These are phyloP conservation scores for Pugionium cornutum DNA, from an alignment of 345 rosid species.

Conservation along the genomic window DNA sequence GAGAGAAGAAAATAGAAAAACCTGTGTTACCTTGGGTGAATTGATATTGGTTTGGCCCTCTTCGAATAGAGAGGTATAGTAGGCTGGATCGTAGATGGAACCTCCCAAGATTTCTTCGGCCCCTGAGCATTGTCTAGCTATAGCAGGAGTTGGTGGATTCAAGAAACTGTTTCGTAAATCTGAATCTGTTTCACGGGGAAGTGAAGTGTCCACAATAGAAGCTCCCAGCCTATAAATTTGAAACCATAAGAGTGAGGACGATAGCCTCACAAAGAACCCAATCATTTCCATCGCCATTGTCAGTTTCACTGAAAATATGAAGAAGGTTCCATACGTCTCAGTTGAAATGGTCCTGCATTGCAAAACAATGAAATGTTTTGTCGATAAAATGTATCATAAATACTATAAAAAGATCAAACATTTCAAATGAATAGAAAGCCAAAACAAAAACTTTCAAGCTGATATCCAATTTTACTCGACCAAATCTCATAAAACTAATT, in stretches of 20 bases:
- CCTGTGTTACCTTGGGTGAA: constrained; percentile 30
- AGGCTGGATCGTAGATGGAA: constrained; percentile 73
- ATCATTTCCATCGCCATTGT: constrained; percentile 78
- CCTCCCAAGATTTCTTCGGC: constrained; percentile 73
- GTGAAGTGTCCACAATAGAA: constrained; percentile 47
- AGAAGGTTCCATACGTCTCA: constrained; percentile 51
- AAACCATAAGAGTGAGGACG: constrained; percentile 86
- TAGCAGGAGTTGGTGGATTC: constrained; percentile 64
- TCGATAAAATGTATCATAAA: background rate
- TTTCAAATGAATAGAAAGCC: background rate
- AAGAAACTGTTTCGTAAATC: constrained; percentile 76
- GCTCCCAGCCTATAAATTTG: constrained; percentile 90
- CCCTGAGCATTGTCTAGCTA: constrained; percentile 50
- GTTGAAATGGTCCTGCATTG: constrained; percentile 63
- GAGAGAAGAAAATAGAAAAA: background rate
- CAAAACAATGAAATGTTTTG: background rate
- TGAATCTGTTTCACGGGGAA: constrained; percentile 60
- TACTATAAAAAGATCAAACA: background rate
- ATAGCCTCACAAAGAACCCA: constrained; percentile 78
- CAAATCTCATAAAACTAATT: background rate
- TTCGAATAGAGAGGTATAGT: constrained; percentile 80
- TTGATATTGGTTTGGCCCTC: constrained; percentile 50
- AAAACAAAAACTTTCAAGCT: background rate
- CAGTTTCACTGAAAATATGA: constrained; percentile 76
- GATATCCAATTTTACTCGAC: background rate